These are phyloP conservation scores for Neocallimastix lanati DNA, from an alignment of 192 early-diverging fungal species.

Conservation along the genomic window DNA sequence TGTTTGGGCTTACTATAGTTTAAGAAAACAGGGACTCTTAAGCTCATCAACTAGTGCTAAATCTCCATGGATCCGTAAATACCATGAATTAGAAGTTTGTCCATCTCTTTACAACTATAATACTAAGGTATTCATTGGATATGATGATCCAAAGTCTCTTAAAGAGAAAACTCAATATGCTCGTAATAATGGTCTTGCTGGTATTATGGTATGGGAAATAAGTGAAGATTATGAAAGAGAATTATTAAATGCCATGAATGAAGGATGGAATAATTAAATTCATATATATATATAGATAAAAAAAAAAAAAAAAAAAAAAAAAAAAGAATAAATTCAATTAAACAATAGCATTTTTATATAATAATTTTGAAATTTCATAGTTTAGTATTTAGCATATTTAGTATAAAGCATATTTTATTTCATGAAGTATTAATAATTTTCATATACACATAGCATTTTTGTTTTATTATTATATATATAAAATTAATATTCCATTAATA, in stretches of 20 bases:
- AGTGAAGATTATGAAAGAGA: slow-evolving; percentile 1
- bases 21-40: slow-evolving; percentile 32
- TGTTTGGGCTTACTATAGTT: slow-evolving; percentile 40
- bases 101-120: slow-evolving; percentile 36
- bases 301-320: too few relatives aligned
- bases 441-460: too few relatives aligned
- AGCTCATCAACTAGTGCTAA: slow-evolving; percentile 13
- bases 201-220: slow-evolving; percentile 21
- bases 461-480: too few relatives aligned
- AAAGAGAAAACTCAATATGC: slow-evolving; percentile 39
- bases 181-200: slow-evolving; percentile 23
- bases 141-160: slow-evolving; percentile 55
- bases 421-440: too few relatives aligned
- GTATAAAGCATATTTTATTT: too few relatives aligned
- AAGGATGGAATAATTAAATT: not conserved
- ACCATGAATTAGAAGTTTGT: slow-evolving; percentile 27
- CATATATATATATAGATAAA: too few relatives aligned
- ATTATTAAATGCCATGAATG: not conserved
- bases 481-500: too few relatives aligned
- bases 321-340: too few relatives aligned
- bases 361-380: too few relatives aligned
- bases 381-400: too few relatives aligned
- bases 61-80: slow-evolving; percentile 31
- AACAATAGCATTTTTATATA: too few relatives aligned
- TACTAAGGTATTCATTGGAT: slow-evolving; percentile 49